Conservation (phyloP, 2,329 filamentous ascomycete genomes). For the Alternaria sp. region DNA sequence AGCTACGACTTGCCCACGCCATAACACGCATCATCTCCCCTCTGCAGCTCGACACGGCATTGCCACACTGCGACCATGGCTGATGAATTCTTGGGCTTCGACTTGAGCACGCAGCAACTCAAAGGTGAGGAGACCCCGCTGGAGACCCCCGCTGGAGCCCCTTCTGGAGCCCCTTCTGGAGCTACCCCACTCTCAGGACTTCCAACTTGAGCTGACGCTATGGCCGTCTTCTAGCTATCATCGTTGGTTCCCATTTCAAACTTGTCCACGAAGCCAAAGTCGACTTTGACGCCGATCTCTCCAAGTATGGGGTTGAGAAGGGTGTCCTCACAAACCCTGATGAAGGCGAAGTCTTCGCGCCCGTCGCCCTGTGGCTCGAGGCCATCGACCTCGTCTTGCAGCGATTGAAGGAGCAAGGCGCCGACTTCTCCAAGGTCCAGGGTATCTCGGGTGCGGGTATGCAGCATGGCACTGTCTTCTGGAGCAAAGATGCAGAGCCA, state of each 20-base stretch:
- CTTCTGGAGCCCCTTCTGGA: too few species aligned
- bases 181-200: constrained; percentile 38
- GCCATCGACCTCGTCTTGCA: constrained; percentile 84
- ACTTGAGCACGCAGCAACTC: constrained; percentile 95
- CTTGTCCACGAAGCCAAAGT: constrained; percentile 87
- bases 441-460: constrained; percentile 92
- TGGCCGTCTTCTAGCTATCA: constrained; percentile 67
- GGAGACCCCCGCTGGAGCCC: constrained; percentile 19
- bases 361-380: constrained; percentile 93
- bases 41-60: constrained; percentile 2
- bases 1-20: constrained; percentile 23
- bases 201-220: constrained; percentile 25
- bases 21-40: not conserved
- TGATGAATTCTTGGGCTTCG: constrained; percentile 84
- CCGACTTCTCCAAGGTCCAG: constrained; percentile 76
- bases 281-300: constrained; percentile 91
- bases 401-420: constrained; percentile 72
- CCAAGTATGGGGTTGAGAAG: constrained; percentile 75
- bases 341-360: constrained; percentile 90
- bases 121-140: constrained; percentile 69
- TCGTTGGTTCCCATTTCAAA: constrained; percentile 82
- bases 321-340: constrained; percentile 83
- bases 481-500: constrained; percentile 74
- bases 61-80: constrained; percentile 40
- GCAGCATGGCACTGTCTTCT: constrained; percentile 98